Evolutionary conservation across 352 stramenopile species (phyloP).

Genomic region (Phytopythium ostracodes): DNA sequence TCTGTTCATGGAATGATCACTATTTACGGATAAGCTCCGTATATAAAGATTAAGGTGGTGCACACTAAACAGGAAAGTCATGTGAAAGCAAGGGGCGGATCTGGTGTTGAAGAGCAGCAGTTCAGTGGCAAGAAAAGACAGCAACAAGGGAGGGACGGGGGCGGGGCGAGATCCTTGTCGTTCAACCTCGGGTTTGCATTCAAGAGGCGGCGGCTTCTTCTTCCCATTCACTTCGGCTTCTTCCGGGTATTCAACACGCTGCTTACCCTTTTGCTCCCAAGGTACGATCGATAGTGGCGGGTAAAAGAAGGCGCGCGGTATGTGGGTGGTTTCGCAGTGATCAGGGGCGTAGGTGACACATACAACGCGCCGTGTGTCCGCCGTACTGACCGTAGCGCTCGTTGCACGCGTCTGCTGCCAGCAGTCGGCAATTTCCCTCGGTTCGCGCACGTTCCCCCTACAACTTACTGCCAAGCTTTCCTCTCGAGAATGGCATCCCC

Average conservation of each 20-base stretch:
- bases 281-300: no score
- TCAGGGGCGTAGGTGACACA: neutral
- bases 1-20: no score
- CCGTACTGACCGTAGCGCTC: neutral
- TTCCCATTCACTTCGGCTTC: neutral
- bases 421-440: slow-evolving; percentile 1
- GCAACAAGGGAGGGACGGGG: no score
- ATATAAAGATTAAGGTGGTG: no score
- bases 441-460: neutral
- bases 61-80: no score
- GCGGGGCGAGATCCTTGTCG: neutral
- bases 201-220: neutral
- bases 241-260: neutral
- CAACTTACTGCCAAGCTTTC: neutral
- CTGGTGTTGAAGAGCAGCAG: no score
- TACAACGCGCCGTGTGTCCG: neutral
- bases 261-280: neutral
- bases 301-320: no score
- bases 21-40: no score
- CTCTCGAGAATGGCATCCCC: slow-evolving; percentile 9
- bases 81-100: no score
- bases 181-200: neutral
- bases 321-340: neutral
- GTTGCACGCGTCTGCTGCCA: neutral
- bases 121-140: no score